A percentile compares a stretch with the other conserved stretches of the same genome.
Conservation (phyloP, 2,329 filamentous ascomycete genomes). For the Hypocreales sp. region DNA sequence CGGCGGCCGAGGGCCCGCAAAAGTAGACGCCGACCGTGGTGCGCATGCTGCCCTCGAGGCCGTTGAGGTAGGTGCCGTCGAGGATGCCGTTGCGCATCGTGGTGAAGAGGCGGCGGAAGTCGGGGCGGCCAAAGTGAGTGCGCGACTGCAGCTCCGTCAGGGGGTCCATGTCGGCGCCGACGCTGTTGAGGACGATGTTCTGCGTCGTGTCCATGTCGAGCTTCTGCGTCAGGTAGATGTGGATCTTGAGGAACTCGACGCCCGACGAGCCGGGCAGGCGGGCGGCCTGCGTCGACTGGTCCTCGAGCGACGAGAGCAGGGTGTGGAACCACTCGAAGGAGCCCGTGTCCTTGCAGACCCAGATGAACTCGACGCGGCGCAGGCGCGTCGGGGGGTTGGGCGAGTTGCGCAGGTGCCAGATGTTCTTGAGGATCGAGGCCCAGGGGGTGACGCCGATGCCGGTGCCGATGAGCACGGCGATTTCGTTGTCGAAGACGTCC, state of each 20-base stretch:
- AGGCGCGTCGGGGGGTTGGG: slow-evolving; percentile 83
- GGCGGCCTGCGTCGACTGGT: slow-evolving; percentile 60
- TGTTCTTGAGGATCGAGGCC: slow-evolving; percentile 86
- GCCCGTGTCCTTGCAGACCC: slow-evolving; percentile 89
- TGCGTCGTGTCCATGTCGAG: slow-evolving; percentile 85
- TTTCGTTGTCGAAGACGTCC: slow-evolving; percentile 90
- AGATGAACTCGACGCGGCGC: slow-evolving; percentile 94
- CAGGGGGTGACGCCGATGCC: slow-evolving; percentile 81
- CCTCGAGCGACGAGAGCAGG: slow-evolving; percentile 77
- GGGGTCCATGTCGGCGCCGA: slow-evolving; percentile 76
- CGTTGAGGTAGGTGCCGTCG: slow-evolving; percentile 71
- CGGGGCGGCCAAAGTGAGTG: slow-evolving; percentile 89
- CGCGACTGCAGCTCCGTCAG: slow-evolving; percentile 79
- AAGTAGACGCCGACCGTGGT: slow-evolving; percentile 96
- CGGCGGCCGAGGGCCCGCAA: slow-evolving; percentile 68
- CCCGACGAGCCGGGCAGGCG: slow-evolving; percentile 51
- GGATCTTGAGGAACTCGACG: slow-evolving; percentile 85
- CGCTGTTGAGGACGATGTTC: slow-evolving; percentile 93
- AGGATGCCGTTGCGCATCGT: slow-evolving; percentile 81
- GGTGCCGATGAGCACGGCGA: slow-evolving; percentile 71
- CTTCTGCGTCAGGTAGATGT: slow-evolving; percentile 92
- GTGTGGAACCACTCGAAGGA: slow-evolving; percentile 99
- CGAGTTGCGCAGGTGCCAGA: slow-evolving; percentile 86
- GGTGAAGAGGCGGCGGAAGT: slow-evolving; percentile 67
- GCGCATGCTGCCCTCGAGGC: slow-evolving; percentile 58